Evolutionary conservation across 306 rosid genomes (phyloP).

Genomic region (Luffa acutangula): DNA sequence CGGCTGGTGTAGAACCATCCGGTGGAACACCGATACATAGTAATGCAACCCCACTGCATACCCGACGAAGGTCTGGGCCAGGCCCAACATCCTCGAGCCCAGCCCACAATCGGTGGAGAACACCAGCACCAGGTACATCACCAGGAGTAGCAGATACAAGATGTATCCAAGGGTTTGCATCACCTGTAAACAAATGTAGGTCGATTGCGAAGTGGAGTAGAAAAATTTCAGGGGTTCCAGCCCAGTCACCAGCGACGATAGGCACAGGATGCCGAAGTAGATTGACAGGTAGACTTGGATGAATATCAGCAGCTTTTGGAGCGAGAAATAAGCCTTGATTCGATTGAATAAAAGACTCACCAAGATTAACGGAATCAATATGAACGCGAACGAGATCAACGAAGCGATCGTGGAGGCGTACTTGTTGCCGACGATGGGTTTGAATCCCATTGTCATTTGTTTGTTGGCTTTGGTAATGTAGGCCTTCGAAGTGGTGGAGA

Average conservation of each 20-base stretch:
- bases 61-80: constrained; percentile 68
- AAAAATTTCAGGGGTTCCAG: constrained; percentile 80
- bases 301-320: constrained; percentile 82
- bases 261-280: constrained; percentile 69
- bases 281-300: constrained; percentile 77
- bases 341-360: constrained; percentile 67
- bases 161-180: constrained; percentile 78
- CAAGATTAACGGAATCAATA: constrained; percentile 55
- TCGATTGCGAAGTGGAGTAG: constrained; percentile 73
- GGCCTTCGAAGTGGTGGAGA: constrained; percentile 62
- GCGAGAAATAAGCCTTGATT: constrained; percentile 82
- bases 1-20: constrained; percentile 52
- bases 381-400: constrained; percentile 42
- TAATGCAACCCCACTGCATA: constrained; percentile 69
- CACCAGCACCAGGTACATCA: constrained; percentile 70
- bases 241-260: constrained; percentile 49
- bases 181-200: constrained; percentile 58
- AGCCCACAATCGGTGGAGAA: constrained; percentile 63
- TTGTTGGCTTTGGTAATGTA: constrained; percentile 65
- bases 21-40: constrained; percentile 83
- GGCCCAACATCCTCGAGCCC: constrained; percentile 52
- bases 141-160: constrained; percentile 46
- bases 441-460: constrained; percentile 57
- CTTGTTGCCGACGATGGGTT: constrained; percentile 76
- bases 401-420: constrained; percentile 75